Evolutionary conservation across 75 land plant genomes (phyloP), one percentile per base, ranked within the genome.

Genomic region (Picea glauca): DNA sequence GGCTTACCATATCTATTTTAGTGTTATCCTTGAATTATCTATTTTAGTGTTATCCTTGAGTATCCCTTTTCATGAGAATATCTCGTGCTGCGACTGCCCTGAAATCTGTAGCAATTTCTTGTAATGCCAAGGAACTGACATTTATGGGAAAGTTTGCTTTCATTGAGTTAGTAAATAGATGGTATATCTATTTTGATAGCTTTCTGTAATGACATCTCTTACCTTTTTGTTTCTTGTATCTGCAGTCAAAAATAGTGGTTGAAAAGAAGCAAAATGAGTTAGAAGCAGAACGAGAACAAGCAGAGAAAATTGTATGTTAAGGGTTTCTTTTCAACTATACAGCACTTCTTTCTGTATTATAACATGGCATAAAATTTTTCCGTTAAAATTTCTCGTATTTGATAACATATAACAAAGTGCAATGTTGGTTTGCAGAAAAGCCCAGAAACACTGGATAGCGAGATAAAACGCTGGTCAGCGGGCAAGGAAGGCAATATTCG

Each of bases 401-500:
- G 46, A n/a, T 70, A 70, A 70, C 2, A 43, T n/a, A 40, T 70
- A 8, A 20, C 26, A 18, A 70, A 43, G n/a, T 70, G 23, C 43
- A 40, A 70, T 43, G 23, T n/a, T 70, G 74, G 23, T 46, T 20
- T 62, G 14, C 76, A 90, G 78, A 76, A 54, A 68, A 18, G 65
- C 58, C 63, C 84, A 64, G 87, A 95, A 86, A 85, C 11, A 58
- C 64, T 79, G 38, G 95, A 96, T 78, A 70, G 77, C 32, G 88
- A 92, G 72, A 94, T 96, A 68, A 79, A 79, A 62, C 75, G 88
- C 14, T 96, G 99, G 98, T 85, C 98, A 54, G 70, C 73, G 58
- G 99, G 98, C 56, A 94, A 89, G 82, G 90, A 92, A 86, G 95
- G 91, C 84, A 96, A 96, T 58, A 87, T 96, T 11, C 85, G 99